These are phyloP conservation scores for Climacium dendroides DNA, from an alignment of 225 moss, liverwort and hornwort species.

Conservation along the genomic window DNA sequence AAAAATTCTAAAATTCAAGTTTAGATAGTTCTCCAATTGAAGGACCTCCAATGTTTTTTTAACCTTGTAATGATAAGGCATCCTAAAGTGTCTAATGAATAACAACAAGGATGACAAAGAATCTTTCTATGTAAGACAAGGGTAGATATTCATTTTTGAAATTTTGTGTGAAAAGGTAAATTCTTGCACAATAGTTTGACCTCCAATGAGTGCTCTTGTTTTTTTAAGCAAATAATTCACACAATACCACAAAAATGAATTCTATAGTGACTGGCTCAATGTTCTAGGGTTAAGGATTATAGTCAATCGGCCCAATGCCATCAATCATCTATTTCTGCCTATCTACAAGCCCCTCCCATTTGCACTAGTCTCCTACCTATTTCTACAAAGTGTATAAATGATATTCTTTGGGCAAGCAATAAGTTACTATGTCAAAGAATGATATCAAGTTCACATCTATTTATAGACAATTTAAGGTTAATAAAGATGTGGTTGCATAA, in stretches of 20 bases:
- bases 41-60: not conserved
- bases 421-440: too few species aligned
- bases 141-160: not conserved
- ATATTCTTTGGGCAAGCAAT: too few species aligned
- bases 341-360: too few species aligned
- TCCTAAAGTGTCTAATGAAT: accelerated
- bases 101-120: too few species aligned
- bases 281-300: not conserved
- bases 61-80: accelerated
- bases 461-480: too few species aligned
- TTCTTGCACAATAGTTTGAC: not conserved
- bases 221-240: not conserved
- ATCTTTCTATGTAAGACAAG: too few species aligned
- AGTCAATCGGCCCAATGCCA: too few species aligned
- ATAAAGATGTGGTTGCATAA: too few species aligned
- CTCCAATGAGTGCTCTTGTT: not conserved
- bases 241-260: not conserved
- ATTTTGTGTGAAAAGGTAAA: not conserved
- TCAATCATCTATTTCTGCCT: too few species aligned
- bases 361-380: too few species aligned
- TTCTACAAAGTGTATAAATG: too few species aligned
- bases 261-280: accelerated
- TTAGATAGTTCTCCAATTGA: accelerated
- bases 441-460: too few species aligned
- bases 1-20: not conserved